These are phyloP conservation scores for Fusarium haematococcum DNA, from an alignment of 2,329 filamentous ascomycete species.

Conservation along the genomic window DNA sequence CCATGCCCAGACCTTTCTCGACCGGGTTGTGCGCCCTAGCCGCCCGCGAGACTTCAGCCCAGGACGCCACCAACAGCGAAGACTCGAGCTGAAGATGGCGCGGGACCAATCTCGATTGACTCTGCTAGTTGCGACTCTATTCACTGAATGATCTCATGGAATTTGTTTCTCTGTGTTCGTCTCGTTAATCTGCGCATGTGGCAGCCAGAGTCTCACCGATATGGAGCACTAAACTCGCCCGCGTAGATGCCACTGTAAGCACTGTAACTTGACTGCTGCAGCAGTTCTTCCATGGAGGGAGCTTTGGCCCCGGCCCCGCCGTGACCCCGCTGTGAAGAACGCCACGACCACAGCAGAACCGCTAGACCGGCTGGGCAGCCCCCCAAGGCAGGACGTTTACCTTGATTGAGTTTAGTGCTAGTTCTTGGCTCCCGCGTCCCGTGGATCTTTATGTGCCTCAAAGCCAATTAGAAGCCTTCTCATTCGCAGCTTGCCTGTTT, in stretches of 20 bases:
- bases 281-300: conserved; percentile 11
- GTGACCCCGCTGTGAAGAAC: conserved; percentile 23
- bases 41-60: conserved; percentile 5
- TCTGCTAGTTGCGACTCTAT: not conserved
- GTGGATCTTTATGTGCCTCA: conserved; percentile 12
- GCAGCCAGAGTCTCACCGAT: not conserved
- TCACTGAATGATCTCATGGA: not conserved
- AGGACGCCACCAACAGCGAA: conserved; percentile 19
- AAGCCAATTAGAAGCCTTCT: conserved; percentile 6
- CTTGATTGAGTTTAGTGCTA: conserved; percentile 17
- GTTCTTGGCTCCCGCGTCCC: conserved; percentile 38
- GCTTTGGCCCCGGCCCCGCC: conserved; percentile 30
- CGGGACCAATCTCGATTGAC: not conserved
- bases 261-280: conserved; percentile 26
- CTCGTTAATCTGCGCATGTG: not conserved
- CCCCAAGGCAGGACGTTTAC: conserved; percentile 32
- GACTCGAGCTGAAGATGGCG: not conserved
- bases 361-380: conserved; percentile 4
- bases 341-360: conserved; percentile 24
- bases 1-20: conserved; percentile 9
- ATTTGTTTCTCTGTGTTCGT: not conserved
- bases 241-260: conserved; percentile 27
- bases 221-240: not conserved
- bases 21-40: conserved; percentile 13
- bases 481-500: conserved; percentile 25